A percentile compares a stretch with the other conserved stretches of the same genome.
Conservation (phyloP, 805 yeast genomes). For the Schizosaccharomyces lindneri region DNA sequence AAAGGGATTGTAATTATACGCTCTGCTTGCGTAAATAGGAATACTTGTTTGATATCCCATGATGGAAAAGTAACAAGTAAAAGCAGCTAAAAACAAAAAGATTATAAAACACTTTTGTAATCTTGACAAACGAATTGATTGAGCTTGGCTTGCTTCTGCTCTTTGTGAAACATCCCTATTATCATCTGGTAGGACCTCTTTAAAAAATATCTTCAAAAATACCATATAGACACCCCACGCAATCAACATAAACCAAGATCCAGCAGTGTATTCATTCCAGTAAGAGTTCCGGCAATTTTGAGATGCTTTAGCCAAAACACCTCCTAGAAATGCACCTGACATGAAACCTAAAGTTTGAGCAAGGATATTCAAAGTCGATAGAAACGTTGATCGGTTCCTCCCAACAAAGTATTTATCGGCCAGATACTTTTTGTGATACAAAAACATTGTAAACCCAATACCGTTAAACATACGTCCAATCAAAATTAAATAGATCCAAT, state of each 20-base stretch:
- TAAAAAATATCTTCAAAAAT: not conserved
- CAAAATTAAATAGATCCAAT: not conserved
- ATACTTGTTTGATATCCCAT: not conserved
- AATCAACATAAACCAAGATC: not conserved
- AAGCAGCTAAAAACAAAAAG: too few species aligned
- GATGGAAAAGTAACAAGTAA: not conserved
- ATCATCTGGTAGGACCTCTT: not conserved
- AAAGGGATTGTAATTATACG: not conserved
- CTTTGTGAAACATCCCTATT: too few species aligned
- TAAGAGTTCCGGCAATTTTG: not conserved
- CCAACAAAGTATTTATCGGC: not conserved
- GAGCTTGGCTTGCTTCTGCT: too few species aligned
- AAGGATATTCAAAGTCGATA: not conserved
- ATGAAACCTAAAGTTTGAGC: not conserved
- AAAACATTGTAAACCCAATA: not conserved
- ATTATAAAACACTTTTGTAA: too few species aligned
- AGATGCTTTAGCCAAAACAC: not conserved
- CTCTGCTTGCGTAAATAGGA: not conserved
- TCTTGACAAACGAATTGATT: too few species aligned
- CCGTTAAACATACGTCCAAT: conserved; percentile 2
- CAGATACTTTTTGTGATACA: not conserved
- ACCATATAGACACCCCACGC: not conserved
- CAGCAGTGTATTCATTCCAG: not conserved
- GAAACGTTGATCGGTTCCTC: not conserved
- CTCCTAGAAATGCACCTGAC: not conserved